Base-by-base conservation (phyloP, 164 flowering plant species). In the Chimonanthus salicifolius region DNA sequence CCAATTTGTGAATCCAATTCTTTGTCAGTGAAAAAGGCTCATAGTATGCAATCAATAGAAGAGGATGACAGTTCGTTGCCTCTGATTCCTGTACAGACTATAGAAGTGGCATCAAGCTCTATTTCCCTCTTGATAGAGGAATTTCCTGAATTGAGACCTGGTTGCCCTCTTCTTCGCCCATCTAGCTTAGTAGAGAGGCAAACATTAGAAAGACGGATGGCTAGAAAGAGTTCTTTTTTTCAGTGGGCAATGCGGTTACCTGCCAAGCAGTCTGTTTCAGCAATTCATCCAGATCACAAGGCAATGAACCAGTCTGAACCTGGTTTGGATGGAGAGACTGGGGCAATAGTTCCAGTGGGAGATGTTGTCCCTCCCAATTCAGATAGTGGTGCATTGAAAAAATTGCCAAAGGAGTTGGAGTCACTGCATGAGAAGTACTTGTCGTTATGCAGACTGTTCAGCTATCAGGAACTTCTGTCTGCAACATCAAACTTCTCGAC, bases 101-200 rank as follows among this genome's bases (percentile, higher is more conserved):
- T 11, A 43, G 89, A 87, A 68, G 83, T 71, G 49, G 72, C 79
- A 2, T 76, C 91, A 3, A 80, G 82, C 67, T 82, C 86, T 6
- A 60, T 80, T 47, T 82, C 94, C 15, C 11, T 82, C 49, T 67
- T 83, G 75, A 76, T 81, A 45, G 70, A 51, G 63, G 86, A 88
- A 58, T 45, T 82, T 72, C 87, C 94, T 7, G 92, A 90, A 77
- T 20, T 72, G 72, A 90, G 76, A 76, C 94, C 96, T 8, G 98
- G 98, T 65, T 93, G 98, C 97, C 90, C 97, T 0, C 86, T 95
- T 50, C 91, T 93, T 49, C 85, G 88, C 21, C 85, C 87, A 43
- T 73, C 84, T 8, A 65, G 84, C 62, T 75, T 79, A 9, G 62
- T 83, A 1, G 73, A 81, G 20, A 45, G 50, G 63, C 72, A 72